Evolutionary conservation across 192 early-diverging fungal species (phyloP), one percentile per base, ranked within the genome.

Genomic region (Linnemannia hyalina): DNA sequence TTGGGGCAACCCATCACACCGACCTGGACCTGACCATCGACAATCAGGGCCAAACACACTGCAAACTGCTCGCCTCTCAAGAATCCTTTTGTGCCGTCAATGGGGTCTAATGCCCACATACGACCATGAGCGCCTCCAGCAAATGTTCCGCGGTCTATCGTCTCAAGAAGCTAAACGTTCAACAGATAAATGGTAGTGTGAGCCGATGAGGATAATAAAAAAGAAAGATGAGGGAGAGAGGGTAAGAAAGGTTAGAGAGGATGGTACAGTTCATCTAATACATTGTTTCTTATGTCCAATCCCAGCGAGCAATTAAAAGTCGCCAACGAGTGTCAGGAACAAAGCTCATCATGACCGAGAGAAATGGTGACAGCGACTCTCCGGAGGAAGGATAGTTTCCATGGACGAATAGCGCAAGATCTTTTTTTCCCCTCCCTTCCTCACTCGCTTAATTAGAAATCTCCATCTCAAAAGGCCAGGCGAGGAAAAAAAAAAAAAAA

Each of bases 21-120:
- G 18, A 99, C 88, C 78, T 95, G 89, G 13, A 99, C 98, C 23
- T 94, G 82, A 29, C 98, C 97, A 85, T 99, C 95, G 3, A 95
- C 90, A 78, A 99, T 94, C 68, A 99, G 90, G 23, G 97, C 97
- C 41, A 99, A 90, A 81, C 98, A 99, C 5, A 99, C 97, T 1
- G 98, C 97, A 89, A 93, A 99, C 91, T 99, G 99, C 84, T 97
- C 97, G 74, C 98, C 97, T 70, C 99, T 93, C 87, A 99, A 88
- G 82, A 99, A 99, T 32, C 99, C 99, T 87, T 98, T 99, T 40
- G 99, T 99, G n/a, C 99, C 99, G 88, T 99, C 97, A 88, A 96
- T 93, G 16, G 96, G 96, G 82, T 96, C 96, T 52, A 96, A 90
- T n/a, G 95, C 94, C 96, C 96, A 96, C 90, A 89, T 89, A 83